phyloP scores from a whole-genome alignment of 805 yeast species.

The Scheffersomyces coipomensis region DNA sequence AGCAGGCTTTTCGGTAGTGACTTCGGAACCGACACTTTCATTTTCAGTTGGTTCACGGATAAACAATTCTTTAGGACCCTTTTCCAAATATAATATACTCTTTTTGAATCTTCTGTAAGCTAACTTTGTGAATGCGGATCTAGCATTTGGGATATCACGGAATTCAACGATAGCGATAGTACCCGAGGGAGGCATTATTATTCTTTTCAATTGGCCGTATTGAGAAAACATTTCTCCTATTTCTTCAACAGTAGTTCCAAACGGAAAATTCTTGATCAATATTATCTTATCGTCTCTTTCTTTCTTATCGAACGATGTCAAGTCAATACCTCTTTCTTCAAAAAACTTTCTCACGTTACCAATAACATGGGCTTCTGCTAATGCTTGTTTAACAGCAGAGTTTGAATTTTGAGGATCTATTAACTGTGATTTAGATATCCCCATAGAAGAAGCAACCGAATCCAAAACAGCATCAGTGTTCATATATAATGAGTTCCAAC shows the following conservation, averaged over 20 bases:
- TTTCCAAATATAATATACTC: slow-evolving; percentile 84
- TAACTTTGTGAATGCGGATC: slow-evolving; percentile 84
- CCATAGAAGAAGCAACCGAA: slow-evolving; percentile 81
- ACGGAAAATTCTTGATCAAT: slow-evolving; percentile 87
- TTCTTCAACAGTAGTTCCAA: slow-evolving; percentile 78
- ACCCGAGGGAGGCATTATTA: slow-evolving; percentile 94
- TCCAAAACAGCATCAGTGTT: slow-evolving; percentile 90
- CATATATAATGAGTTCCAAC: slow-evolving; percentile 94
- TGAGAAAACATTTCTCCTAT: slow-evolving; percentile 77
- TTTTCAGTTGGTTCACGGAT: slow-evolving; percentile 51
- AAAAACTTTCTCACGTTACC: slow-evolving; percentile 88
- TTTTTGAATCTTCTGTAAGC: slow-evolving; percentile 87
- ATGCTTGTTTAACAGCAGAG: slow-evolving; percentile 93
- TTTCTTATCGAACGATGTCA: slow-evolving; percentile 60
- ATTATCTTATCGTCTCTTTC: slow-evolving; percentile 81
- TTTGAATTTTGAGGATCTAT: slow-evolving; percentile 83
- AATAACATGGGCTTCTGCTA: slow-evolving; percentile 95
- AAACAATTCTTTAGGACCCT: slow-evolving; percentile 86
- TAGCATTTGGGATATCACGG: slow-evolving; percentile 76
- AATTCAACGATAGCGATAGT: slow-evolving; percentile 93
- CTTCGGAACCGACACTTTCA: slow-evolving; percentile 26
- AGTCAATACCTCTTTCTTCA: slow-evolving; percentile 81
- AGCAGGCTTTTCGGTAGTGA: slow-evolving; percentile 29
- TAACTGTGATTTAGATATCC: slow-evolving; percentile 77
- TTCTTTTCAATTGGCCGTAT: slow-evolving; percentile 75